phyloP scores from a whole-genome alignment of 192 early-diverging fungal species.

The Chytriomyces sp. region DNA sequence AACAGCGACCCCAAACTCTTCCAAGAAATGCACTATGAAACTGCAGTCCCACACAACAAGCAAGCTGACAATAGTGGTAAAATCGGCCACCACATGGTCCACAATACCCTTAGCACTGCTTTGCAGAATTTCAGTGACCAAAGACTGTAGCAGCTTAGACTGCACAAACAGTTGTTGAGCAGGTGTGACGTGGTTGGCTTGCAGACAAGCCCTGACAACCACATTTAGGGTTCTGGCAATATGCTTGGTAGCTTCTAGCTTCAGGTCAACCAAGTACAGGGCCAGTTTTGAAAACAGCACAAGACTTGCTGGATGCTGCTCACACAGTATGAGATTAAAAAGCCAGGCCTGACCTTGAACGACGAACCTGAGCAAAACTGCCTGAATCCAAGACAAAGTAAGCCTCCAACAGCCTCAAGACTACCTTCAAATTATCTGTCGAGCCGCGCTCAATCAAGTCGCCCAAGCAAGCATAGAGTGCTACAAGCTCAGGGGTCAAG shows the following conservation, averaged over 20 bases:
- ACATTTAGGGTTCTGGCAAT: constrained; percentile 67
- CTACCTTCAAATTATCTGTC: constrained; percentile 72
- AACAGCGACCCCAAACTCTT: constrained; percentile 51
- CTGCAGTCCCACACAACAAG: constrained; percentile 61
- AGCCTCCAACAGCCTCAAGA: constrained; percentile 84
- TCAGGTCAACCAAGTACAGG: constrained; percentile 55
- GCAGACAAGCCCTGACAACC: constrained; percentile 51
- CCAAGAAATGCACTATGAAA: constrained; percentile 55
- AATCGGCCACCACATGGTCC: constrained; percentile 54
- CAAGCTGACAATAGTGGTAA: constrained; percentile 60
- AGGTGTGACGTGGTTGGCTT: constrained; percentile 31
- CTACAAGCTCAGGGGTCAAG: constrained; percentile 55
- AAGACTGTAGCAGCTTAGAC: constrained; percentile 57
- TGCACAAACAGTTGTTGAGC: constrained; percentile 57
- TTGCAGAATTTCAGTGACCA: constrained; percentile 59
- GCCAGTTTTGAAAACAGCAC: constrained; percentile 36
- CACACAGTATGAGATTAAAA: not conserved
- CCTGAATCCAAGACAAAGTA: constrained; percentile 72
- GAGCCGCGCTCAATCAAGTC: constrained; percentile 67
- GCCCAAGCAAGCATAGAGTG: constrained; percentile 65
- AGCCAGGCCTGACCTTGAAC: constrained; percentile 4
- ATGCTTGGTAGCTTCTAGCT: constrained; percentile 58
- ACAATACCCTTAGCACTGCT: constrained; percentile 57
- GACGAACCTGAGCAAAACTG: constrained; percentile 55
- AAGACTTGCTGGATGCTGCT: constrained; percentile 36